Evolutionary conservation across 2,329 filamentous ascomycete genomes (phyloP), one percentile per base, ranked within the genome.

Genomic region (Xylaria sp.): DNA sequence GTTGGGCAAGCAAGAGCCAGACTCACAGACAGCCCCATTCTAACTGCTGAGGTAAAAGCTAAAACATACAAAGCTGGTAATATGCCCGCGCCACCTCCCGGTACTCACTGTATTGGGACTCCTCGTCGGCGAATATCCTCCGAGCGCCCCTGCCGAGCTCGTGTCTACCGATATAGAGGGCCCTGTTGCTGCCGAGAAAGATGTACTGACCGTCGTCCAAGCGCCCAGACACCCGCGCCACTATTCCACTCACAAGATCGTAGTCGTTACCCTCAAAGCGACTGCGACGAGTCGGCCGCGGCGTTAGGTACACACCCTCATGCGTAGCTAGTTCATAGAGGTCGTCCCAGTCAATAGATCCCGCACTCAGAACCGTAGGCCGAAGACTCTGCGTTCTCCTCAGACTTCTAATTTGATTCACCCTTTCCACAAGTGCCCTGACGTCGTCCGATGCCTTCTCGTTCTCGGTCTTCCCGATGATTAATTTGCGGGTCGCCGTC

Each of bases 31-130:
- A n/a, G n/a, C n/a, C n/a, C n/a, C n/a, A n/a, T n/a, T n/a, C n/a
- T n/a, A n/a, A n/a, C n/a, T n/a, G n/a, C n/a, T n/a, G n/a, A n/a
- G n/a, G n/a, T n/a, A n/a, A n/a, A n/a, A n/a, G n/a, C n/a, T n/a
- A n/a, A n/a, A n/a, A n/a, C n/a, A n/a, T n/a, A 21, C 60, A 60
- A n/a, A 63, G 53, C 17, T 57, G 33, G 6, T 53, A 59, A 7
- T 58, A 64, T 1, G 53, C 53, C 4, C 43, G 25, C 0, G 54
- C 37, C 15, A 52, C 11, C 25, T 52, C 46, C 0, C 43, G 23
- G 11, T 17, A 47, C 10, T 53, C 8, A 1, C 17, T 0, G 1
- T 31, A 55, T 1, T 43, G 2, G 1, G 10, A 1, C 44, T 62
- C 59, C 2, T 25, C 44, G 0, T 5, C 8, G 0, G 3, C 2